Conservation (phyloP, 225 moss, liverwort and hornwort genomes). For the Ulota crispa region DNA sequence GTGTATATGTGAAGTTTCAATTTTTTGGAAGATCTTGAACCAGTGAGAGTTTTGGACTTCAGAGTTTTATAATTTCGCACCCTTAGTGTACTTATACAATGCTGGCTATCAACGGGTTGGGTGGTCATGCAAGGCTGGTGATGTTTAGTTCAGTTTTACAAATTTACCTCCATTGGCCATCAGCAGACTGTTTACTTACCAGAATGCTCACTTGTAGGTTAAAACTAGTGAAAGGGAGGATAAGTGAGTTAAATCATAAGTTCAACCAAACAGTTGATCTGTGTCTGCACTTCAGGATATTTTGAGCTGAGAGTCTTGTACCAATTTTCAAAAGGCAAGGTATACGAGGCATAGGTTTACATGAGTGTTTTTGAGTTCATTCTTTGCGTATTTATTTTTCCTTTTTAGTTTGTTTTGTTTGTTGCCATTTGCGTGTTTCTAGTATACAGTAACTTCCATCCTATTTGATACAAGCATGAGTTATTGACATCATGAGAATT, state of each 20-base stretch:
- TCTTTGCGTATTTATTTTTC: not conserved
- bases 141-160: not conserved
- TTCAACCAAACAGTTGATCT: constrained; percentile 33
- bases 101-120: constrained; percentile 20
- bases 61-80: constrained; percentile 16
- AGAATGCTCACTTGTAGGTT: constrained; percentile 1
- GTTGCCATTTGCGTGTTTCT: accelerated
- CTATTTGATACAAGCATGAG: not conserved
- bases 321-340: constrained; percentile 26
- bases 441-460: not conserved
- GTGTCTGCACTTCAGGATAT: constrained; percentile 2
- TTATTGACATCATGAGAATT: accelerated
- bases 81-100: constrained; percentile 14
- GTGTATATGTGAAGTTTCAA: constrained; percentile 22
- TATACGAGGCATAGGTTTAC: constrained; percentile 4
- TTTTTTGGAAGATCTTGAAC: constrained; percentile 38
- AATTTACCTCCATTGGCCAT: constrained; percentile 27
- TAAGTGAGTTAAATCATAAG: constrained; percentile 21
- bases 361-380: not conserved
- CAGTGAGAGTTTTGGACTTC: constrained; percentile 41
- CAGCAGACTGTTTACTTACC: not conserved
- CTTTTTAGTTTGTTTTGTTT: not conserved
- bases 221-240: not conserved
- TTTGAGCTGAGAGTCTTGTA: constrained; percentile 11
- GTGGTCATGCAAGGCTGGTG: constrained; percentile 24